Evolutionary conservation across 2,329 filamentous ascomycete genomes (phyloP).

Genomic region (Mycogone perniciosa): DNA sequence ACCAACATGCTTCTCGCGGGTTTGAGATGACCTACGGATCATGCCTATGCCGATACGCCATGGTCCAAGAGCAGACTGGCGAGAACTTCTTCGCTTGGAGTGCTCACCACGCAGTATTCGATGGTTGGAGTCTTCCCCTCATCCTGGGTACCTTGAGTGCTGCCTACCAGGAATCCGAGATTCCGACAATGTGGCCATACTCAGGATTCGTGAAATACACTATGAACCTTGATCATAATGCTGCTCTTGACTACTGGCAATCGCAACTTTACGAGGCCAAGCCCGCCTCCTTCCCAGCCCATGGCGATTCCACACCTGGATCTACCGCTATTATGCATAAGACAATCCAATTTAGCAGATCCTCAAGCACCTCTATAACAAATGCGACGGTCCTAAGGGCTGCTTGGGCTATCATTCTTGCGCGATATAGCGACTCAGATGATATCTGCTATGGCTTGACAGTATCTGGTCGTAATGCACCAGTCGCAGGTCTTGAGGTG

Average conservation of each 20-base stretch:
- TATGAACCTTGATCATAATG: neutral
- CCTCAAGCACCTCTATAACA: neutral
- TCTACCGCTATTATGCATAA: neutral
- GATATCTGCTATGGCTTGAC: slow-evolving; percentile 8
- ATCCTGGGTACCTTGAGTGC: neutral
- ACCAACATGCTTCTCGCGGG: neutral
- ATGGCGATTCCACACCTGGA: neutral
- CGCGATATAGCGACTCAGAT: slow-evolving; percentile 5
- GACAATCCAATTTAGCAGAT: slow-evolving; percentile 14
- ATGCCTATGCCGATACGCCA: slow-evolving; percentile 2
- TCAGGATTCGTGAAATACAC: slow-evolving; percentile 7
- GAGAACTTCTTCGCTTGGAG: slow-evolving; percentile 2
- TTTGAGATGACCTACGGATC: slow-evolving; percentile 2
- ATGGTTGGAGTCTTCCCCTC: slow-evolving; percentile 2
- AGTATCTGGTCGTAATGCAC: slow-evolving; percentile 6
- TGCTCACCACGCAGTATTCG: slow-evolving; percentile 6
- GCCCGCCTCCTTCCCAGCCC: neutral
- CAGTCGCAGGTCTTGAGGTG: slow-evolving; percentile 1
- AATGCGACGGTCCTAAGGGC: slow-evolving; percentile 8
- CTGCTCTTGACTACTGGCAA: slow-evolving; percentile 12
- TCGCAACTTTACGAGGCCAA: slow-evolving; percentile 12
- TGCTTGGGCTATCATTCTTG: slow-evolving; percentile 8
- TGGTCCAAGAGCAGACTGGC: neutral
- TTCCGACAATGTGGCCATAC: neutral
- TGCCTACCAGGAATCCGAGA: neutral